Conservation (phyloP, 2,329 filamentous ascomycete genomes). For the Pseudogymnoascus sp. region DNA sequence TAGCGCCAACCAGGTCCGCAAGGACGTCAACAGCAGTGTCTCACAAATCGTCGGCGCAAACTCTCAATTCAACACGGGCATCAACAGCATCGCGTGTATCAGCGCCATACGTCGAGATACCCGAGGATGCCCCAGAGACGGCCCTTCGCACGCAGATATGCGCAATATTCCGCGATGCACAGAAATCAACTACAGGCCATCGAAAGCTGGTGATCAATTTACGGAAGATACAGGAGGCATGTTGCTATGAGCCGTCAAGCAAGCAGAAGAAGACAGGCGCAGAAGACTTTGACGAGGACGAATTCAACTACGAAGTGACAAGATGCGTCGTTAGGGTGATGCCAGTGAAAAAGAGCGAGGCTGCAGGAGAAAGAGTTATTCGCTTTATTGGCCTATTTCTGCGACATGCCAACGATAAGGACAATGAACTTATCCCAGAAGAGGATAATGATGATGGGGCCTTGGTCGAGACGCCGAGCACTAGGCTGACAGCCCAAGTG, state of each 20-base stretch:
- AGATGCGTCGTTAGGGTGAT: conserved; percentile 76
- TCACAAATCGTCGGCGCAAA: conserved; percentile 35
- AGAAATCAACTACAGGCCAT: conserved; percentile 83
- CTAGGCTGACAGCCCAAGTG: conserved; percentile 66
- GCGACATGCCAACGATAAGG: conserved; percentile 61
- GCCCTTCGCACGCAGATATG: conserved; percentile 67
- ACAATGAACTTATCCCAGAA: conserved; percentile 56
- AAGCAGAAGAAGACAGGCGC: conserved; percentile 46
- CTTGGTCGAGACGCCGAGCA: conserved; percentile 76
- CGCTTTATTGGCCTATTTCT: conserved; percentile 85
- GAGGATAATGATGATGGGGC: conserved; percentile 61
- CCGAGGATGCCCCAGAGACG: conserved; percentile 63
- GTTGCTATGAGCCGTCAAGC: conserved; percentile 56
- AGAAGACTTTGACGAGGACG: conserved; percentile 69
- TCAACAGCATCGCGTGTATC: conserved; percentile 35
- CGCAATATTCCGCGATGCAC: conserved; percentile 69
- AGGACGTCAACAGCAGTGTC: conserved; percentile 31
- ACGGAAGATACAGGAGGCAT: conserved; percentile 83
- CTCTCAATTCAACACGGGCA: conserved; percentile 31
- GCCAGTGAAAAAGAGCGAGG: conserved; percentile 85
- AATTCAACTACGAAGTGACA: conserved; percentile 81
- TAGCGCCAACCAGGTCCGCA: conserved; percentile 34
- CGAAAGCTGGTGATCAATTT: conserved; percentile 81
- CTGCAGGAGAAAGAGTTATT: conserved; percentile 75
- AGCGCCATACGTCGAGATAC: conserved; percentile 41